These are phyloP conservation scores for Entrophospora sp. DNA, from an alignment of 192 early-diverging fungal species.

Conservation along the genomic window DNA sequence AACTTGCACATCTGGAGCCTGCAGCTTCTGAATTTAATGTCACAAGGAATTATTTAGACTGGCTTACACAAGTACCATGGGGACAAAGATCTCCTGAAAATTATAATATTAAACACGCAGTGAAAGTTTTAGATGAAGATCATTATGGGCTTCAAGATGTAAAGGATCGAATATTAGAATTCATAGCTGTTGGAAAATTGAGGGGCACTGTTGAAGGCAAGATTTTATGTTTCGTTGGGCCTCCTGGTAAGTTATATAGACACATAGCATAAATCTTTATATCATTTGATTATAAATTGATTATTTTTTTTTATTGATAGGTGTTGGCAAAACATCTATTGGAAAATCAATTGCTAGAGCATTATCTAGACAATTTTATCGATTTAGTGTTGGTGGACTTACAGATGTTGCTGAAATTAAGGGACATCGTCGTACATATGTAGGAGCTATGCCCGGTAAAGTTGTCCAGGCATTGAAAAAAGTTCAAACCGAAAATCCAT, in stretches of 20 bases:
- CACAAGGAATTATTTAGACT: slow-evolving; percentile 97
- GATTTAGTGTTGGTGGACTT: slow-evolving; percentile 95
- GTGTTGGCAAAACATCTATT: slow-evolving; percentile 97
- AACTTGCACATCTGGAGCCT: slow-evolving; percentile 87
- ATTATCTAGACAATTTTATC: slow-evolving; percentile 87
- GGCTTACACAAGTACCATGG: slow-evolving; percentile 97
- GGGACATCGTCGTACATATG: slow-evolving; percentile 97
- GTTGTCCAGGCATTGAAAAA: slow-evolving; percentile 98
- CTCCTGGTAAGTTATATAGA: slow-evolving; percentile 60
- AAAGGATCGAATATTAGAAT: slow-evolving; percentile 98
- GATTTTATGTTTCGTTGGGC: slow-evolving; percentile 95
- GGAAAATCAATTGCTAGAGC: slow-evolving; percentile 97
- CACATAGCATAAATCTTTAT: too few relatives aligned
- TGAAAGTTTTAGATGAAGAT: slow-evolving; percentile 90
- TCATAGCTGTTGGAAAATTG: slow-evolving; percentile 96
- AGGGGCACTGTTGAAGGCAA: slow-evolving; percentile 96
- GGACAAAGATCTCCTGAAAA: slow-evolving; percentile 85
- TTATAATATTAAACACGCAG: slow-evolving; percentile 83
- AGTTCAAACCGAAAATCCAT: slow-evolving; percentile 96
- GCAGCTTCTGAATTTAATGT: slow-evolving; percentile 97
- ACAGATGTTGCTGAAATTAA: slow-evolving; percentile 99
- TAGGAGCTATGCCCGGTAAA: slow-evolving; percentile 99
- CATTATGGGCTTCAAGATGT: slow-evolving; percentile 99
- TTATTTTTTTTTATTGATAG: slow-evolving; percentile 20
- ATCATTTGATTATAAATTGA: neutral